Base-by-base conservation (phyloP, 1,284 basidiomycete genomes). In the Leccinum huronense region DNA sequence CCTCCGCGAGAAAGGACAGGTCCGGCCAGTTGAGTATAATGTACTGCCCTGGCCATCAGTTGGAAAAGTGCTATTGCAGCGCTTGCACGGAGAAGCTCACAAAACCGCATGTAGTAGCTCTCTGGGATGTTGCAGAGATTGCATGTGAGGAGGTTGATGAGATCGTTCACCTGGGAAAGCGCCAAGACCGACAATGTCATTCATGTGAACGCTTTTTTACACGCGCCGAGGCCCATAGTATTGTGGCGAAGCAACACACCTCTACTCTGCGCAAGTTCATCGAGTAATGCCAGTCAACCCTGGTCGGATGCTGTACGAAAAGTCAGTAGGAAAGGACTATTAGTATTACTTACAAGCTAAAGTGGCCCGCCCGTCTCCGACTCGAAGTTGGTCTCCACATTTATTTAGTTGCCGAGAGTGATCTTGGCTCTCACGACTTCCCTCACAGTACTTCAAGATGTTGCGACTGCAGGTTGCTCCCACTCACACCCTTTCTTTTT, bases 1-100 rank as follows among this genome's bases (percentile, higher is more conserved):
- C 94, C 73, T 97, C 94, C 0, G 95, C 96, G 19, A 98, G 94
- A 74, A 92, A 98, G 3, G 94, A 97, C 27, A 98, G 83, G 68
- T 94, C 89, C 1, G 96, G 96, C 96, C 96, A 98, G 9, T 90
- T 94, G 72, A 96, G 79, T 7, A 87, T 83, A 73, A 97, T 94
- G 76, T 94, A 95, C 59, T 95, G 83, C 82, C 97, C 95, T 97
- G 62, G 31, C n/a, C 10, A 31, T 65, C 51, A 60, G 65, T 63
- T 63, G 33, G 53, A 66, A 54, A 64, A 27, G 55, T 33, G 36
- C 31, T n/a, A n/a, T 48, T 27, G 42, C 19, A 61, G 3, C n/a
- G 40, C 13, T n/a, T 16, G 16, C 31, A 16, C 11, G 57, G 65
- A 59, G 54, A 42, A 36, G 80, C 91, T 65, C 66, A 94, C 94